A percentile compares a stretch with the other conserved stretches of the same genome.
These are phyloP conservation scores for Colletotrichum lentis DNA, from an alignment of 2,329 filamentous ascomycete species.

Conservation along the genomic window DNA sequence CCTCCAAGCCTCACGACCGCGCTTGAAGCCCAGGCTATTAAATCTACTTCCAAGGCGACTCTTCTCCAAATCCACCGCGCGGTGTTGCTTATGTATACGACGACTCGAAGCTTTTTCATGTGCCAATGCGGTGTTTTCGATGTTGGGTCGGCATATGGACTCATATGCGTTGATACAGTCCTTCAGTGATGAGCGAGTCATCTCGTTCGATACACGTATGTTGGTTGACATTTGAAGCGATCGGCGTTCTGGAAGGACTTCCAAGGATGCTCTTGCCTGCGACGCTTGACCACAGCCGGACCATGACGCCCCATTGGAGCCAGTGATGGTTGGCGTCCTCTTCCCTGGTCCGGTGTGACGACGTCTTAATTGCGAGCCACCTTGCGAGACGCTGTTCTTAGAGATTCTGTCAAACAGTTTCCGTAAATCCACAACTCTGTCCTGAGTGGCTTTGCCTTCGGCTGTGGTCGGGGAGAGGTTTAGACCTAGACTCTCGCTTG, in stretches of 20 bases:
- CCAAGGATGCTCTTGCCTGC: not conserved
- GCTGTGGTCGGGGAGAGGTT: not conserved
- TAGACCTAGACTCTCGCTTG: not conserved
- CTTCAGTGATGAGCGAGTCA: not conserved
- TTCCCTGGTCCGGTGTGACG: conserved; percentile 9
- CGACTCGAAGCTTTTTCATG: not conserved
- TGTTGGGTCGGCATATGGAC: not conserved
- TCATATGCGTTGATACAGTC: not conserved
- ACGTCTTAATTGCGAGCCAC: not conserved
- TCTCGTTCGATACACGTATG: not conserved
- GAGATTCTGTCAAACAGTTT: conserved; percentile 2
- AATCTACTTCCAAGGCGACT: not conserved
- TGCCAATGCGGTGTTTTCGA: not conserved
- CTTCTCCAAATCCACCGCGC: not conserved
- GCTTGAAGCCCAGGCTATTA: conserved; percentile 18
- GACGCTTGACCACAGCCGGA: not conserved
- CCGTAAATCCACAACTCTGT: not conserved
- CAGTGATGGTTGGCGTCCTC: not conserved
- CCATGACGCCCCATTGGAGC: not conserved
- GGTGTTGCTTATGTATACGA: not conserved
- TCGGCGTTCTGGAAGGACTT: not conserved
- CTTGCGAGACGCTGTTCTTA: not conserved
- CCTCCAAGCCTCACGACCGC: conserved; percentile 15
- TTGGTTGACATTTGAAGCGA: not conserved
- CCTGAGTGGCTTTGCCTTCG: not conserved